phyloP scores from a whole-genome alignment of 2,329 filamentous ascomycete genomes.

The Raffaelea ambrosiae region DNA sequence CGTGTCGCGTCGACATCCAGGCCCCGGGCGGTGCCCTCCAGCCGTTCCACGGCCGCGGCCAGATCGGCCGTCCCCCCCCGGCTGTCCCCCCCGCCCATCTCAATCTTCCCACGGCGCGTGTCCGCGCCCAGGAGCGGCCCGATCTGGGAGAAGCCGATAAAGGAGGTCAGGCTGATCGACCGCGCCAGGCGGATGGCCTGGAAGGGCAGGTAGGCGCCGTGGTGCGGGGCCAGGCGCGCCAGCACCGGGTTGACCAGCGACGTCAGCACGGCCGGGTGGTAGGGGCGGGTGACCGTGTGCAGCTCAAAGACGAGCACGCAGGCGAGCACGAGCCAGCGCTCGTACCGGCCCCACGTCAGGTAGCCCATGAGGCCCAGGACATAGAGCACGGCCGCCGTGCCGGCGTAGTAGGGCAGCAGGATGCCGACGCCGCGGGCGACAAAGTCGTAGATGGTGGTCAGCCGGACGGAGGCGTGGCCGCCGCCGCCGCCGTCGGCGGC shows the following conservation, averaged over 20 bases:
- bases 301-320: conserved; percentile 48
- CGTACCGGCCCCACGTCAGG: conserved; percentile 58
- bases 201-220: conserved; percentile 70
- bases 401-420: conserved; percentile 52
- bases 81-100: conserved; percentile 17
- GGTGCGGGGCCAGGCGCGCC: conserved; percentile 26
- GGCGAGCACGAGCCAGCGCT: conserved; percentile 52
- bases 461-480: conserved; percentile 26
- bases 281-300: conserved; percentile 46
- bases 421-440: conserved; percentile 54
- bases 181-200: conserved; percentile 71
- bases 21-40: conserved; percentile 51
- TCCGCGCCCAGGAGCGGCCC: conserved; percentile 53
- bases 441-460: conserved; percentile 64
- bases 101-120: conserved; percentile 16
- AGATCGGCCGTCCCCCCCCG: conserved; percentile 32
- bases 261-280: conserved; percentile 31
- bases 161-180: conserved; percentile 67
- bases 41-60: conserved; percentile 53
- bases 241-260: conserved; percentile 22
- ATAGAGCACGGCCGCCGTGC: conserved; percentile 50
- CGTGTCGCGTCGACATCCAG: conserved; percentile 62
- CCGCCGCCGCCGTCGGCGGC: conserved; percentile 21
- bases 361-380: conserved; percentile 57
- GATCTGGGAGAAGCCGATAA: conserved; percentile 76